A percentile compares a stretch with the other conserved stretches of the same genome.
Conservation (phyloP, 2,329 filamentous ascomycete genomes). For the Calonectria leucothoes region DNA sequence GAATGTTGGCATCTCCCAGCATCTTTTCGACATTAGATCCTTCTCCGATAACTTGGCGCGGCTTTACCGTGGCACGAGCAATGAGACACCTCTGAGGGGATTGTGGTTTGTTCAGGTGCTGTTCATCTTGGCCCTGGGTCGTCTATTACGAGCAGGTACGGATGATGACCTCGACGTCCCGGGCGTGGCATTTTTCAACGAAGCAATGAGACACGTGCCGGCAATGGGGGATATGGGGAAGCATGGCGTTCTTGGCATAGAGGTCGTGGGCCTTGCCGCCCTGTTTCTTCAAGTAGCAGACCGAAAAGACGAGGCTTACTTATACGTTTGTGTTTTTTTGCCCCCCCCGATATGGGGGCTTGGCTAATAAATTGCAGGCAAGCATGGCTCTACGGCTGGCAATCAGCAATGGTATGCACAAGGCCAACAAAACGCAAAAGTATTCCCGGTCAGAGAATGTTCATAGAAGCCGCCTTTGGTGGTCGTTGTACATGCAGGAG, state of each 20-base stretch:
- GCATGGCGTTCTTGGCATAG: constrained; percentile 22
- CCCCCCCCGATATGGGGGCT: too few relatives aligned
- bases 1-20: constrained; percentile 31
- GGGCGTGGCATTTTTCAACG: constrained; percentile 27
- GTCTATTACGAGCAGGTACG: constrained; percentile 20
- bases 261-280: constrained; percentile 25
- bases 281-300: constrained; percentile 29
- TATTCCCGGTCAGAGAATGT: constrained; percentile 26
- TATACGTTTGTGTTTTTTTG: constrained; percentile 19
- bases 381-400: constrained; percentile 26
- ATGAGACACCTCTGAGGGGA: not conserved
- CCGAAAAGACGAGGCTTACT: constrained; percentile 29
- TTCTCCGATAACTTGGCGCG: constrained; percentile 26
- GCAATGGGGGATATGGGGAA: constrained; percentile 20
- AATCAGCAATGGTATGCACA: constrained; percentile 15
- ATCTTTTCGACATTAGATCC: constrained; percentile 25
- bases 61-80: constrained; percentile 10
- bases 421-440: not conserved
- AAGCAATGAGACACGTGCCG: constrained; percentile 26
- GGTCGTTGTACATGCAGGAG: constrained; percentile 31
- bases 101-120: constrained; percentile 30
- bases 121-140: constrained; percentile 23
- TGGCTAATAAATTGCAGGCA: constrained; percentile 6
- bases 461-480: constrained; percentile 27
- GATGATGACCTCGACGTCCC: constrained; percentile 22